Conservation (phyloP, 495 filamentous ascomycete genomes). For the Choiromyces venosus region DNA sequence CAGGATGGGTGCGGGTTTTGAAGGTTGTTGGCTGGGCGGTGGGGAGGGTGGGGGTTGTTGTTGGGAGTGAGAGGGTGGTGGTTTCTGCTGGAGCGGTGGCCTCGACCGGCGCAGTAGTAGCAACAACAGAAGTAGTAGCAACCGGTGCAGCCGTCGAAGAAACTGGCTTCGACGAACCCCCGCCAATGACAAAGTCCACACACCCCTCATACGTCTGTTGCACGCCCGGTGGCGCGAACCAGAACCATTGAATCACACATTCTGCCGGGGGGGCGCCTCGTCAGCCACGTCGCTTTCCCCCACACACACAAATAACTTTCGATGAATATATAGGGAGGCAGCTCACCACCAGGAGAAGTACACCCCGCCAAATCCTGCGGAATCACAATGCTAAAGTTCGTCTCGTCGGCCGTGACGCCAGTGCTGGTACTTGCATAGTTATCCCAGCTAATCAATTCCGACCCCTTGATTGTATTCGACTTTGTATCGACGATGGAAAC, state of each 20-base stretch:
- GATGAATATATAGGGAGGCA: constrained; percentile 17
- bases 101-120: constrained; percentile 13
- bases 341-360: constrained; percentile 55
- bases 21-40: constrained; percentile 17
- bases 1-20: constrained; percentile 19
- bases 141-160: constrained; percentile 11
- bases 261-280: neutral
- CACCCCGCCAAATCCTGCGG: constrained; percentile 56
- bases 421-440: constrained; percentile 52
- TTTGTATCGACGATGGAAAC: constrained; percentile 63
- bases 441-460: constrained; percentile 54
- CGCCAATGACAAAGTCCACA: constrained; percentile 59
- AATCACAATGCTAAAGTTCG: constrained; percentile 60
- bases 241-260: constrained; percentile 62
- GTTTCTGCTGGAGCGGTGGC: constrained; percentile 5
- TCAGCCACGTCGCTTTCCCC: neutral
- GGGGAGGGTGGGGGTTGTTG: neutral
- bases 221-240: constrained; percentile 57
- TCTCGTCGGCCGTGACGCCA: constrained; percentile 54
- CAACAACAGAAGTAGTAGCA: constrained; percentile 10
- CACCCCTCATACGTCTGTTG: constrained; percentile 71
- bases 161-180: constrained; percentile 31
- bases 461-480: constrained; percentile 54
- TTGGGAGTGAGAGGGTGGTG: neutral
- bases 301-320: no score